Percentiles rank a stretch among this genome's conserved stretches.
These are phyloP conservation scores for Pseudonitzschia pungens DNA, from an alignment of 108 stramenopile species.

Conservation along the genomic window DNA sequence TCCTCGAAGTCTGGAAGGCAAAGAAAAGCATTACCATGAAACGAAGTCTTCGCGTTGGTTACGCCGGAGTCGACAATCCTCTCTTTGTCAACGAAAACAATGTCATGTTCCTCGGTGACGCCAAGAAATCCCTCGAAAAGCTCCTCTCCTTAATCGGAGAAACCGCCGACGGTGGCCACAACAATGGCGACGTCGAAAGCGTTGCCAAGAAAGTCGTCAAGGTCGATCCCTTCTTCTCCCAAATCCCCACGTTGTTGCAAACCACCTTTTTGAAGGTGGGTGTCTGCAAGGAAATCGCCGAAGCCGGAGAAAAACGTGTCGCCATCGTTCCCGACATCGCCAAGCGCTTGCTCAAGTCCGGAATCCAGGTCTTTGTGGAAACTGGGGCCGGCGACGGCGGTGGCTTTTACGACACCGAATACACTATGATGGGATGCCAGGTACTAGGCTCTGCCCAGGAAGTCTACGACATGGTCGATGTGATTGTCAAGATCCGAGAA, in stretches of 20 bases:
- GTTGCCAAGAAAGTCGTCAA: constrained; percentile 7
- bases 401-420: constrained; percentile 67
- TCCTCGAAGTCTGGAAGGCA: constrained; percentile 80
- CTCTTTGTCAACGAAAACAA: constrained; percentile 71
- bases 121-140: constrained; percentile 57
- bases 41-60: constrained; percentile 77
- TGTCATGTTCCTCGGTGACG: constrained; percentile 77
- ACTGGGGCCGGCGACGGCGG: constrained; percentile 63
- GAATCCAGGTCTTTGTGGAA: constrained; percentile 54
- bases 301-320: constrained; percentile 58
- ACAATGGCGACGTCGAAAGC: constrained; percentile 18
- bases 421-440: constrained; percentile 69
- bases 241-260: constrained; percentile 42
- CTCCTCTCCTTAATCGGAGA: constrained; percentile 42
- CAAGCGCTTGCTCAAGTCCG: constrained; percentile 50
- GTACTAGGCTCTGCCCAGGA: constrained; percentile 49
- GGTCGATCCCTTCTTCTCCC: constrained; percentile 42
- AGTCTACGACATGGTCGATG: constrained; percentile 45
- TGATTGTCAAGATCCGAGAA: constrained; percentile 65
- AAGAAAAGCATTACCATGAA: constrained; percentile 80
- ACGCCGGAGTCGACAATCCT: constrained; percentile 89
- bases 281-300: constrained; percentile 63
- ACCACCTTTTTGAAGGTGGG: constrained; percentile 60
- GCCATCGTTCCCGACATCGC: constrained; percentile 52
- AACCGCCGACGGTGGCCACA: background rate